Evolutionary conservation across 306 rosid genomes (phyloP).

Genomic region (Carpinus fangiana): DNA sequence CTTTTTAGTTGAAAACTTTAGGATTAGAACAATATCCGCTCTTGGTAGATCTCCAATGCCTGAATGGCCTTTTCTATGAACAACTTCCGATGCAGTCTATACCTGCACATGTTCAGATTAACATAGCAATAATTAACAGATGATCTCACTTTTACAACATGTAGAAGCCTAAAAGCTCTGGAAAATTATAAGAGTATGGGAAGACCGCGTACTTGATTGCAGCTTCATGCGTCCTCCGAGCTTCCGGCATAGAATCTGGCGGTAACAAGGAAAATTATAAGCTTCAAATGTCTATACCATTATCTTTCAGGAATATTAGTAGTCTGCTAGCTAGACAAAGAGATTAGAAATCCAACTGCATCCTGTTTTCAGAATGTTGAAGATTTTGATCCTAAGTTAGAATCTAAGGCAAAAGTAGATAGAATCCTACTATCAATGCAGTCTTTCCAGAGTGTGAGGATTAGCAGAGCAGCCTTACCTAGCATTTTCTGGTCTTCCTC

Average conservation of each 20-base stretch:
- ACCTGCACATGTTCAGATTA: slow-evolving; percentile 55
- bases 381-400: slow-evolving; percentile 3
- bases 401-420: not conserved
- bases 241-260: slow-evolving; percentile 64
- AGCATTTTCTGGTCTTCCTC: slow-evolving; percentile 69
- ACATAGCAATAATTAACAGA: slow-evolving; percentile 5
- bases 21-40: slow-evolving; percentile 58
- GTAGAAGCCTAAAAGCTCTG: slow-evolving; percentile 11
- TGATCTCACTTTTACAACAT: slow-evolving; percentile 1
- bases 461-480: slow-evolving; percentile 40
- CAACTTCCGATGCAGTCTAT: slow-evolving; percentile 78
- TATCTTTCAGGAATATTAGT: slow-evolving; percentile 5
- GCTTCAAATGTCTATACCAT: slow-evolving; percentile 1
- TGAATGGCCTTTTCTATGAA: slow-evolving; percentile 66
- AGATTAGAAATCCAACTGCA: not conserved
- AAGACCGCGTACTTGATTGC: slow-evolving; percentile 60
- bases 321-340: slow-evolving; percentile 3
- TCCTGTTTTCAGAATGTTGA: not conserved
- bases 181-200: slow-evolving; percentile 26
- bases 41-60: slow-evolving; percentile 80
- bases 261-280: slow-evolving; percentile 16
- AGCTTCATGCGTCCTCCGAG: slow-evolving; percentile 62
- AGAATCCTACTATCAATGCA: slow-evolving; percentile 1
- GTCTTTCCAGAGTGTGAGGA: slow-evolving; percentile 5
- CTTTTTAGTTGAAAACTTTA: slow-evolving; percentile 13